Evolutionary conservation across 768 basidiomycete species (phyloP).

Genomic region (Mrakia frigida): DNA sequence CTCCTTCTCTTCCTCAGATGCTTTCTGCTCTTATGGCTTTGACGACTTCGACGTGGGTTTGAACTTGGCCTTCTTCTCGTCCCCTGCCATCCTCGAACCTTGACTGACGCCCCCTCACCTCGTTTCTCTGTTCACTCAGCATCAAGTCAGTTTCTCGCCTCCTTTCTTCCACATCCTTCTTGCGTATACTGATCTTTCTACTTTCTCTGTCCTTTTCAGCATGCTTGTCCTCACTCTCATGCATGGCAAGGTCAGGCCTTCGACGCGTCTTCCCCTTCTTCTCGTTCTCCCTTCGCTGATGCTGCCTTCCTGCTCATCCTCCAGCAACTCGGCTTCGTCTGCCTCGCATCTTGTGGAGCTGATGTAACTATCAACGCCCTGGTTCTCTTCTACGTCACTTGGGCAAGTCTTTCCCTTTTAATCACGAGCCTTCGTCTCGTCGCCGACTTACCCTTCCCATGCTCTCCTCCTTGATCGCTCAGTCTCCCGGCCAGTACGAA

Average conservation of each 20-base stretch:
- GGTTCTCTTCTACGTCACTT: constrained; percentile 53
- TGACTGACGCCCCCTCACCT: background rate
- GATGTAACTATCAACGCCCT: constrained; percentile 52
- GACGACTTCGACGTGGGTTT: background rate
- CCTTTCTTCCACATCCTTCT: background rate
- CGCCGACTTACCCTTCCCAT: too few relatives aligned
- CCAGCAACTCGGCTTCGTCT: background rate
- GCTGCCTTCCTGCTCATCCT: too few relatives aligned
- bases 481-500: too few relatives aligned
- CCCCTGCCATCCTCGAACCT: background rate
- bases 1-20: background rate
- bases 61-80: background rate
- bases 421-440: too few relatives aligned
- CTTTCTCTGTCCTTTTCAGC: background rate
- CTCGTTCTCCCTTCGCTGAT: too few relatives aligned
- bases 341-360: constrained; percentile 12
- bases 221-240: background rate
- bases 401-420: too few relatives aligned
- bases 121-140: background rate
- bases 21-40: background rate
- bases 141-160: background rate
- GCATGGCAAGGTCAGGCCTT: background rate
- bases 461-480: too few relatives aligned
- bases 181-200: background rate
- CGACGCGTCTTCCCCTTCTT: too few relatives aligned